These are phyloP conservation scores for Rhynchospora pubera DNA, from an alignment of 176 grass and related monocot species.

Conservation along the genomic window DNA sequence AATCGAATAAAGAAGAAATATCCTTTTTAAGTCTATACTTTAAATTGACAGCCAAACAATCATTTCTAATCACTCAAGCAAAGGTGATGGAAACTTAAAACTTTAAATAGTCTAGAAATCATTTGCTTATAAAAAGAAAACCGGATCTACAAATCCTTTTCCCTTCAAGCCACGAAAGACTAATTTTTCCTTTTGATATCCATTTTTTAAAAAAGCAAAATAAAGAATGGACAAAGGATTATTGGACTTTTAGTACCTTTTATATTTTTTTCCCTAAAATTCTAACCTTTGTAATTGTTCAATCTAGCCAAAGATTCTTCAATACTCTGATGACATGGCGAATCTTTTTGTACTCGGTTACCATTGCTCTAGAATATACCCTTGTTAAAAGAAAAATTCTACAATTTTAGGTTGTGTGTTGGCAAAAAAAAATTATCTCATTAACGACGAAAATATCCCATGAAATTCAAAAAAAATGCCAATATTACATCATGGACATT, in stretches of 20 bases:
- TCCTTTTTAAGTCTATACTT: conserved; percentile 4
- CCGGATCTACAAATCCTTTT: neutral
- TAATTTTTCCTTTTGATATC: neutral
- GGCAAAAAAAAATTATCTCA: too few species aligned
- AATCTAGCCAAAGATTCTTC: neutral
- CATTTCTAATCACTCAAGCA: conserved; percentile 14
- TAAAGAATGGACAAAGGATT: neutral
- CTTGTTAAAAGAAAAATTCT: too few species aligned
- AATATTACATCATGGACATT: neutral
- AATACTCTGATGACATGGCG: neutral
- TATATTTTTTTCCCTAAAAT: neutral
- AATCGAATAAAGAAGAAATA: neutral
- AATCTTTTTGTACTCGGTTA: neutral
- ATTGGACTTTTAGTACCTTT: neutral
- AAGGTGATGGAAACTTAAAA: neutral
- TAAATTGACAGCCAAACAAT: conserved; percentile 13
- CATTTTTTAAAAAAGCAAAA: neutral
- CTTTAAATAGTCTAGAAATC: neutral
- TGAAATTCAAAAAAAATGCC: neutral
- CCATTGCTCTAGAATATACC: too few species aligned
- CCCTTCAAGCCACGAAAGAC: neutral
- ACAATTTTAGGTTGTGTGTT: too few species aligned
- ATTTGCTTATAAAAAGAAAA: neutral
- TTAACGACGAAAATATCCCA: neutral
- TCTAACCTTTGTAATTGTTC: neutral